A percentile compares a stretch with the other conserved stretches of the same genome.
Conservation (phyloP, 2,329 filamentous ascomycete species). For the Byssochlamys sp. region DNA sequence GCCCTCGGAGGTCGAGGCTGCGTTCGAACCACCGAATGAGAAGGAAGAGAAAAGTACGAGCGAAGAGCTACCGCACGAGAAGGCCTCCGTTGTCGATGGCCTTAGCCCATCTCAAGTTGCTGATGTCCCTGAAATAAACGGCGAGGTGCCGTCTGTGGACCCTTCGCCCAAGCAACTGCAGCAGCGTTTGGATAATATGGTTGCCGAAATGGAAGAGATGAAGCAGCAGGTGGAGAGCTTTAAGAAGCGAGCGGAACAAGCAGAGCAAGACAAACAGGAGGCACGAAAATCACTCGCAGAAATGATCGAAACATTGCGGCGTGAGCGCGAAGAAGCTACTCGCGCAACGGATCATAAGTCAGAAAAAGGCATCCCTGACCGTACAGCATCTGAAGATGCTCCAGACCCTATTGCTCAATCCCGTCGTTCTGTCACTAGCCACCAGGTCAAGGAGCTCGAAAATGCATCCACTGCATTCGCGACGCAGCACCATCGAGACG, state of each 20-base stretch:
- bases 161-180: constrained; percentile 47
- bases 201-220: constrained; percentile 70
- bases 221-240: constrained; percentile 70
- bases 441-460: constrained; percentile 32
- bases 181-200: constrained; percentile 63
- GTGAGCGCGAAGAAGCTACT: constrained; percentile 50
- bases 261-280: constrained; percentile 65
- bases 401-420: constrained; percentile 3
- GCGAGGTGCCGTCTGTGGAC: constrained; percentile 18
- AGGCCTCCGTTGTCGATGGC: constrained; percentile 2
- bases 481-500: constrained; percentile 26
- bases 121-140: constrained; percentile 20
- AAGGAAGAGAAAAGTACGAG: constrained; percentile 5
- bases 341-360: constrained; percentile 31
- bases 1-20: constrained; percentile 37
- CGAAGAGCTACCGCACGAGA: constrained; percentile 8
- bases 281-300: constrained; percentile 69
- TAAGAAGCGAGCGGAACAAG: constrained; percentile 65
- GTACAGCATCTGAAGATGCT: neutral
- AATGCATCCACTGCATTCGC: constrained; percentile 33
- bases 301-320: constrained; percentile 75
- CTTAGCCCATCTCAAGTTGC: constrained; percentile 5
- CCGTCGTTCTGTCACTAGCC: constrained; percentile 42
- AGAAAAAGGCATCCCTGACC: neutral
- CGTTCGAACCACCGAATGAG: constrained; percentile 36